These are phyloP conservation scores for Globisporangium iwayamae DNA, from an alignment of 352 stramenopile genomes.

Conservation along the genomic window DNA sequence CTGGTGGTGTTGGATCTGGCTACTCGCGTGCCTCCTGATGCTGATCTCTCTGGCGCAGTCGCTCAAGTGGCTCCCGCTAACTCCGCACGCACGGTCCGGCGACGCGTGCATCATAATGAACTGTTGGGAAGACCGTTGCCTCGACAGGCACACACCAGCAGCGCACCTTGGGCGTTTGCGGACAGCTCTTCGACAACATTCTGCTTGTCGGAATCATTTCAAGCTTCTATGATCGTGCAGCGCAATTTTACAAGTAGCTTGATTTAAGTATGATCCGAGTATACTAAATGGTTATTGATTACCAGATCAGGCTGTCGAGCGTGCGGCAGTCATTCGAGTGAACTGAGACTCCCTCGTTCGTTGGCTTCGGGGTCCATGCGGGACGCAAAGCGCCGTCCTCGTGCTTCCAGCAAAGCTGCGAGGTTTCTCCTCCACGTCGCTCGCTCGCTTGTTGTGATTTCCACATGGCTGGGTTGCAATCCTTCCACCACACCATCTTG, in stretches of 20 bases:
- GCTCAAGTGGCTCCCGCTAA: neutral
- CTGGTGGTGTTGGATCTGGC: neutral
- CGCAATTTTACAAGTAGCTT: neutral
- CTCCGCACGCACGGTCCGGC: neutral
- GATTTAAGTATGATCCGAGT: neutral
- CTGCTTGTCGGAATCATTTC: neutral
- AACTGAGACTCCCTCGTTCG: too few relatives aligned
- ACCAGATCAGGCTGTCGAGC: neutral
- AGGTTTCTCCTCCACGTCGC: too few relatives aligned
- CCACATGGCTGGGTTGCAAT: conserved; percentile 6
- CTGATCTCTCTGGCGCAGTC: neutral
- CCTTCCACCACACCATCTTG: neutral
- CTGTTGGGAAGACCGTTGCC: neutral
- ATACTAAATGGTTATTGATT: neutral
- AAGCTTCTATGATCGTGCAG: neutral
- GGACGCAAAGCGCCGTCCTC: too few relatives aligned
- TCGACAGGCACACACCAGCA: neutral
- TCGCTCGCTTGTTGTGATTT: neutral
- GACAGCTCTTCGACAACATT: neutral
- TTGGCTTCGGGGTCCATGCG: too few relatives aligned
- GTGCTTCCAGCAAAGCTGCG: too few relatives aligned
- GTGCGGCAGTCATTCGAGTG: neutral
- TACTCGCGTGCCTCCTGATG: neutral
- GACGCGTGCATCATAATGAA: neutral
- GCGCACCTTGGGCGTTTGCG: neutral